Percentiles rank a stretch among this genome's conserved stretches.
These are phyloP conservation scores for Heterobasidion annosum DNA, from an alignment of 1,284 basidiomycete species.

Conservation along the genomic window DNA sequence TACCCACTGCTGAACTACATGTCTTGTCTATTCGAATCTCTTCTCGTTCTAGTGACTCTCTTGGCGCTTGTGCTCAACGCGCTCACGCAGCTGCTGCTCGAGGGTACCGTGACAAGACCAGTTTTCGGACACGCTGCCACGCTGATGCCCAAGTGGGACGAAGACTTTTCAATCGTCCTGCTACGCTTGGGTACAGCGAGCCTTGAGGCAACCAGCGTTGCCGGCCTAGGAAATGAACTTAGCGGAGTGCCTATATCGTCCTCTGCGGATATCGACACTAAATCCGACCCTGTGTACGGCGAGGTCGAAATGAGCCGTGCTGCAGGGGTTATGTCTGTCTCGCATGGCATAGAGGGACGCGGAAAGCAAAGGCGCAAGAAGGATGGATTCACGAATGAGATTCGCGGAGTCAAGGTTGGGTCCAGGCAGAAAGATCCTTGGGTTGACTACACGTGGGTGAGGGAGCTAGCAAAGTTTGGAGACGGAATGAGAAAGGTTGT, in stretches of 20 bases:
- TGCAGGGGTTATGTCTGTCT: slow-evolving; percentile 28
- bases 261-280: slow-evolving; percentile 13
- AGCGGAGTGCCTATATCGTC: slow-evolving; percentile 33
- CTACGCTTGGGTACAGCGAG: slow-evolving; percentile 65
- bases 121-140: slow-evolving; percentile 35
- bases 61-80: slow-evolving; percentile 50
- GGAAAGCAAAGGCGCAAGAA: slow-evolving; percentile 12
- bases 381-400: slow-evolving; percentile 28
- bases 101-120: slow-evolving; percentile 36
- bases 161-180: slow-evolving; percentile 65
- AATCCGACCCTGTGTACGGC: slow-evolving; percentile 10
- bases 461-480: slow-evolving; percentile 31
- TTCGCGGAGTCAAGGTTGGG: slow-evolving; percentile 24
- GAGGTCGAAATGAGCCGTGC: slow-evolving; percentile 34
- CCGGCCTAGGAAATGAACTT: slow-evolving; percentile 68
- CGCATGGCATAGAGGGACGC: slow-evolving; percentile 17
- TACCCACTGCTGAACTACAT: slow-evolving; percentile 68
- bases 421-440: slow-evolving; percentile 27
- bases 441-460: slow-evolving; percentile 36
- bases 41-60: slow-evolving; percentile 43
- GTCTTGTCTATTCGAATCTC: slow-evolving; percentile 59
- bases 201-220: slow-evolving; percentile 60
- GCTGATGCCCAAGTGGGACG: slow-evolving; percentile 45
- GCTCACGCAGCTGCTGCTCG: slow-evolving; percentile 54
- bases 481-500: slow-evolving; percentile 27